Conservation (phyloP, 2,329 filamentous ascomycete genomes). For the Aspergillus brunneoviolaceus region DNA sequence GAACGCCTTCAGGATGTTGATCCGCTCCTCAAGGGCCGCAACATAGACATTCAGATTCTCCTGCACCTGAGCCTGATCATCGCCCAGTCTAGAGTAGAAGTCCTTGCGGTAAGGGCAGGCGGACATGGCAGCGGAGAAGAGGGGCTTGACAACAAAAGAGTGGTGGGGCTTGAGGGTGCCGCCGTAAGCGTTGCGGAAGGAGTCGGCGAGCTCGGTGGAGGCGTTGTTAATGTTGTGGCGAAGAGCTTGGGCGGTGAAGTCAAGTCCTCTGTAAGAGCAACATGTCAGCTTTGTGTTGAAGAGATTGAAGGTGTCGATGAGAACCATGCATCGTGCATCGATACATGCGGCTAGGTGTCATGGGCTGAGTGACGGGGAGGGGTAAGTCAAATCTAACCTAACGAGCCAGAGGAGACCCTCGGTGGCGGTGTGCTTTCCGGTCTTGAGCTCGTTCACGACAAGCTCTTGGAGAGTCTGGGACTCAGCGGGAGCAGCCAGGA, state of each 20-base stretch:
- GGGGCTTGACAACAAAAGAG: constrained; percentile 81
- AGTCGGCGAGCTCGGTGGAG: constrained; percentile 73
- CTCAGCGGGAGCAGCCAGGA: constrained; percentile 72
- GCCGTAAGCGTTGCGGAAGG: constrained; percentile 83
- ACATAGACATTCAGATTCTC: constrained; percentile 70
- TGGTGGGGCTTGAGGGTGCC: constrained; percentile 90
- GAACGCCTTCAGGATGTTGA: constrained; percentile 72
- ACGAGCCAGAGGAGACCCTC: constrained; percentile 90
- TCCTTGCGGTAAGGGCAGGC: constrained; percentile 90
- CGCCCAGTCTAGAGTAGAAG: constrained; percentile 82
- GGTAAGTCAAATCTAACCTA: constrained; percentile 57
- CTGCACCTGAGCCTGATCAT: constrained; percentile 55
- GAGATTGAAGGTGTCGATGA: not conserved
- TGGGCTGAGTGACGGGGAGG: not conserved
- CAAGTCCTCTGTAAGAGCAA: constrained; percentile 66
- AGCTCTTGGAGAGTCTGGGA: constrained; percentile 85
- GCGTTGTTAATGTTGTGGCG: constrained; percentile 70
- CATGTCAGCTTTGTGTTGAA: constrained; percentile 4
- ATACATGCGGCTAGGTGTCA: not conserved
- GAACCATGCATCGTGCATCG: not conserved
- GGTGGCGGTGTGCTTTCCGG: constrained; percentile 82
- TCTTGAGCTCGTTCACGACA: constrained; percentile 80
- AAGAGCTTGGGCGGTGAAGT: constrained; percentile 87
- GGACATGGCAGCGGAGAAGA: constrained; percentile 91
- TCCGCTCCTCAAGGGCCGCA: constrained; percentile 71